phyloP scores from a whole-genome alignment of 202 grass and related monocot genomes.

The Setaria viridis region DNA sequence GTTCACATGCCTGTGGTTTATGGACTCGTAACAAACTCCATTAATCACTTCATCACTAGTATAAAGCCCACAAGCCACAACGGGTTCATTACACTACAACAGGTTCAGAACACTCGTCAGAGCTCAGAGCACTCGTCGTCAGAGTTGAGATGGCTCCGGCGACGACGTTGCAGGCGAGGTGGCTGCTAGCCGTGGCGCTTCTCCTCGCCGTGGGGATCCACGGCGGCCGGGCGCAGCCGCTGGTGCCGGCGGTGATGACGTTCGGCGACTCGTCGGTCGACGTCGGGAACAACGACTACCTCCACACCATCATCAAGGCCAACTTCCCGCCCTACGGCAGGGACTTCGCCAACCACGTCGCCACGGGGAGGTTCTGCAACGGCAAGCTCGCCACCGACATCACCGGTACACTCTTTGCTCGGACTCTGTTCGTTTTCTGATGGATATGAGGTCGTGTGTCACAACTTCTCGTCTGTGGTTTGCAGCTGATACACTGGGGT shows the following conservation, averaged over 20 bases:
- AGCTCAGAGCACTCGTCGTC: background rate
- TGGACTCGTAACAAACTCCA: constrained; percentile 37
- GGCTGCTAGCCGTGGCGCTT: constrained; percentile 33
- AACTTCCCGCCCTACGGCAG: constrained; percentile 92
- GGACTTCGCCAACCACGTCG: constrained; percentile 75
- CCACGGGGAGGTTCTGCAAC: constrained; percentile 98
- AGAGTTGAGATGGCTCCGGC: background rate
- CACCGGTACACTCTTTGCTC: constrained; percentile 55
- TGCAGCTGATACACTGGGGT: constrained; percentile 85
- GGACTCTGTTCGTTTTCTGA: too few species aligned
- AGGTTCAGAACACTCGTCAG: background rate
- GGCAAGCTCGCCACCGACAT: constrained; percentile 92
- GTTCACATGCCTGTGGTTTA: constrained; percentile 32
- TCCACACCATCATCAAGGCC: constrained; percentile 81
- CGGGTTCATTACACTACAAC: background rate
- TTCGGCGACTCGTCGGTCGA: constrained; percentile 92
- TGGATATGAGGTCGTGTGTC: too few species aligned
- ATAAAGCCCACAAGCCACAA: constrained; percentile 28
- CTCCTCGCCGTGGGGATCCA: constrained; percentile 45
- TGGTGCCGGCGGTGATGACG: constrained; percentile 81
- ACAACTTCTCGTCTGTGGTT: too few species aligned
- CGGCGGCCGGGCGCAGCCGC: constrained; percentile 64
- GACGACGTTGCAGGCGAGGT: constrained; percentile 20
- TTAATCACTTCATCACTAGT: constrained; percentile 4
- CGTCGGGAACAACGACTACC: constrained; percentile 95